Evolutionary conservation across 2,329 filamentous ascomycete species (phyloP), one percentile per base, ranked within the genome.

Genomic region (Coleophoma eucalyptorum): DNA sequence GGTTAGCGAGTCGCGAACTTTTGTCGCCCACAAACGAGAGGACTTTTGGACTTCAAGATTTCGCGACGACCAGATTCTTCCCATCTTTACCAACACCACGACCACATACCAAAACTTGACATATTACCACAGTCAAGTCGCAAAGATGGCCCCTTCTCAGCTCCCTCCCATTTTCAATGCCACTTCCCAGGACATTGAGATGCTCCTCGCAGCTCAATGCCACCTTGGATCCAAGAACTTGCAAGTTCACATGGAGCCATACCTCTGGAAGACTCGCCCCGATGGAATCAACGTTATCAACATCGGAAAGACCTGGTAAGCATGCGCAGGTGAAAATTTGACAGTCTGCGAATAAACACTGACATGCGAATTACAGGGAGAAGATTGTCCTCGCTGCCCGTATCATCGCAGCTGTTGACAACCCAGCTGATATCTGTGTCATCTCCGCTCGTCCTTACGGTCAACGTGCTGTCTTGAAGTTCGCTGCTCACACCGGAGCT

Each of bases 401-500:
- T 71, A 96, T 99, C 82, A 97, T 99, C 76, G 93, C 89, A 71
- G 90, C 94, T 73, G 87, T 99, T 70, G 95, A 99, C 84, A 99
- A 99, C 89, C 94, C 94, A 68, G 90, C 93, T 76, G 94, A 99
- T 76, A 90, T 99, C 76, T 93, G 91, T 79, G 94, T 97, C 72
- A 97, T 99, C 83, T 97, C 93, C 67, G 94, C 94, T 73, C 94
- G 94, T 85, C 94, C 94, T 74, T 99, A 97, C 78, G 94, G 94
- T 65, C 94, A 99, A 85, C 93, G 94, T 80, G 93, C 94, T 68
- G 95, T 99, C 72, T 89, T 99, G 75, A 99, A 99, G 88, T 99
- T 99, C 81, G 94, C 94, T 69, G 81, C 91, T 62, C 94, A 99
- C 88, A 99, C 94, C 64, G 94, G 94, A 74, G 92, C 95, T 70